Evolutionary conservation across 345 rosid genomes (phyloP).

Genomic region (Zanthoxylum bungeanum): DNA sequence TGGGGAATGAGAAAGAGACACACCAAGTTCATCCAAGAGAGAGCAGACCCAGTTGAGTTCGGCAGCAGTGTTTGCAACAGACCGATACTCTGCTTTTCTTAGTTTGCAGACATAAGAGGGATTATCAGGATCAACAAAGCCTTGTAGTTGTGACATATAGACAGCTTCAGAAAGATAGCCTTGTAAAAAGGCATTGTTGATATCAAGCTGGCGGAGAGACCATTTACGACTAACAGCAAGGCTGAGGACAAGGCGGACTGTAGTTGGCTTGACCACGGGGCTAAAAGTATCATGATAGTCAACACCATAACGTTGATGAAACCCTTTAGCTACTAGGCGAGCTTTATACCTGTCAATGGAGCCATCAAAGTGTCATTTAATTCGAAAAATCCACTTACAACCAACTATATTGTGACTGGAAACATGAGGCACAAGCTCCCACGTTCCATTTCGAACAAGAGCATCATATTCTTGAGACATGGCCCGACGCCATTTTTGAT

Average conservation of each 20-base stretch:
- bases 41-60: neutral
- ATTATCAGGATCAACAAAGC: neutral
- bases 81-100: neutral
- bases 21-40: neutral
- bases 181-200: constrained; percentile 4
- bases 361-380: no score
- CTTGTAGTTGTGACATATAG: neutral
- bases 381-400: no score
- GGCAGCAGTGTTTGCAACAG: neutral
- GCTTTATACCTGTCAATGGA: no score
- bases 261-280: neutral
- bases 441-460: no score
- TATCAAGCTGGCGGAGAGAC: neutral
- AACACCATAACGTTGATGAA: no score
- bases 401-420: no score
- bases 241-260: neutral
- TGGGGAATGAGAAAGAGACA: neutral
- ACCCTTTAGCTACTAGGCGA: no score
- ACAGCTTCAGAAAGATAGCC: neutral
- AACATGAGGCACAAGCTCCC: no score
- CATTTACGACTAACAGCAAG: neutral
- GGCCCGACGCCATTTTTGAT: no score
- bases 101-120: neutral
- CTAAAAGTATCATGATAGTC: no score
- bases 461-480: no score